Evolutionary conservation across 257 asterid species (phyloP), one percentile per base, ranked within the genome.

Genomic region (Ligustrum vulgare): DNA sequence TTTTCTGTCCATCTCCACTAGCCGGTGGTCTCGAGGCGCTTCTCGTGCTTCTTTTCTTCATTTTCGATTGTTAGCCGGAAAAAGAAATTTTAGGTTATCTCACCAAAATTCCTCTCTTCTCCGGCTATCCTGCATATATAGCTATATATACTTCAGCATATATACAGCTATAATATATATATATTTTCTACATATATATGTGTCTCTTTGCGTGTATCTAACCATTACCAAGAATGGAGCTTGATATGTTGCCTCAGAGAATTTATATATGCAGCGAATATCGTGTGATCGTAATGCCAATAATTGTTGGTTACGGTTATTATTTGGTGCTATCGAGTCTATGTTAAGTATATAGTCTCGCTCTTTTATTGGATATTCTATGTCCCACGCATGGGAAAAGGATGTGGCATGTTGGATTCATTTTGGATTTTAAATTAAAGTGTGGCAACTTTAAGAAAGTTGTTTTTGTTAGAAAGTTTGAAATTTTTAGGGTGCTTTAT

Each of bases 11-110:
- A 32, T 35, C 72, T 20, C 68, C 75, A 58, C 72, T 75, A 23
- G 77, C 71, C 79, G 28, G 54, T 16, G 32, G 33, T 12, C 31
- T 31, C 22, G 75, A 75, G 9, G 78, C 12, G 68, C 75, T 74
- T 71, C 69, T 80, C 60, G 69, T 70, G 72, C 78, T 72, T 74
- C 91, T 77, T 58, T 80, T 78, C 83, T 77, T 85, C 91, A 87
- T 87, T 33, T 63, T 18, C 32, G 25, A 32, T 58, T 22, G 77
- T 73, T 78, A 43, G 82, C 80, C 85, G 79, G 81, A 69, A 63
- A 76, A 75, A 70, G 71, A 68, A 69, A 69, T 71, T 45, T 31
- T 58, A 41, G 35, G 23, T 54, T 18, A 62, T 64, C 18, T 79
- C 86, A 71, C 83, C 84, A 80, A 75, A 74, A 76, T 58, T 43